phyloP scores from a whole-genome alignment of 768 basidiomycete genomes.

The Gymnopilus dilepis region DNA sequence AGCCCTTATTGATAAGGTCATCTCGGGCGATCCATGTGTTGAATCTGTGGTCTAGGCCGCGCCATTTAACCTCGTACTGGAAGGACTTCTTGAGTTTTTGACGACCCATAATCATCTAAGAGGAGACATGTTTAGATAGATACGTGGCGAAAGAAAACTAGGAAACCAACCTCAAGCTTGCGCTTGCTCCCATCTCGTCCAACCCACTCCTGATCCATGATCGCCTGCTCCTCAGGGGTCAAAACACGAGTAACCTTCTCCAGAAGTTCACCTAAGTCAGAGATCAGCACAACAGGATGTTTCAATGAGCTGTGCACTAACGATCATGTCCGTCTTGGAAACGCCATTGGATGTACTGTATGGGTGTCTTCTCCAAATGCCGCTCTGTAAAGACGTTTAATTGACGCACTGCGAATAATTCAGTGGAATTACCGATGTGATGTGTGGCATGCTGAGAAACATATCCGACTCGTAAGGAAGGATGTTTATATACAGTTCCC shows the following conservation, averaged over 20 bases:
- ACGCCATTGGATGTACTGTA: slow-evolving; percentile 98
- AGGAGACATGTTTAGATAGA: not conserved
- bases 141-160: not conserved
- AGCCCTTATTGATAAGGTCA: slow-evolving; percentile 83
- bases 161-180: slow-evolving; percentile 76
- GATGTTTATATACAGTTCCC: slow-evolving; percentile 93
- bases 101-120: slow-evolving; percentile 85
- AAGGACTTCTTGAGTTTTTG: slow-evolving; percentile 97
- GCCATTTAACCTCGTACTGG: slow-evolving; percentile 93
- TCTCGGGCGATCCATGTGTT: slow-evolving; percentile 95
- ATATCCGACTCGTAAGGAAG: slow-evolving; percentile 91
- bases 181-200: slow-evolving; percentile 91
- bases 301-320: slow-evolving; percentile 40
- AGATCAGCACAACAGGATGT: slow-evolving; percentile 12
- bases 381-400: slow-evolving; percentile 56
- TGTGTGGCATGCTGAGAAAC: slow-evolving; percentile 98
- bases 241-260: slow-evolving; percentile 92
- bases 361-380: slow-evolving; percentile 95
- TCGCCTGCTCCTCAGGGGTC: slow-evolving; percentile 80
- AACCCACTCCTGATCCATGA: slow-evolving; percentile 86
- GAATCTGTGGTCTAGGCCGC: slow-evolving; percentile 79
- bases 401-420: not conserved
- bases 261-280: slow-evolving; percentile 72
- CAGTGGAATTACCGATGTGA: slow-evolving; percentile 68
- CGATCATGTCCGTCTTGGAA: slow-evolving; percentile 99